Conservation (phyloP, 441 rosid species). For the Sinapis alba region DNA sequence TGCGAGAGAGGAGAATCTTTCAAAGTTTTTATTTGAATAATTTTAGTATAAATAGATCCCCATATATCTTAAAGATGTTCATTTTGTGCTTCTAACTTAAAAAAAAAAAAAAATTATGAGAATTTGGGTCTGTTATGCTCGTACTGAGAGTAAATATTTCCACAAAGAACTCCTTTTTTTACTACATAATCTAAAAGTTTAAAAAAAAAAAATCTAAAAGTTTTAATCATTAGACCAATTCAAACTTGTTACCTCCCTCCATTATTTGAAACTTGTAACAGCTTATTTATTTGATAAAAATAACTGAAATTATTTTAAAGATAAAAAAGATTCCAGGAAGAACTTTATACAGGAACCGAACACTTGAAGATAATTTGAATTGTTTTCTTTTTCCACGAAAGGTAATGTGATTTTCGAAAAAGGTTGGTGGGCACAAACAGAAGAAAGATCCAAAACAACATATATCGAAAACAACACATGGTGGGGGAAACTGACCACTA, state of each 20-base stretch:
- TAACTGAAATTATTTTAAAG: neutral
- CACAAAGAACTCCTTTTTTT: neutral
- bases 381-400: neutral
- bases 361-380: neutral
- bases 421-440: neutral
- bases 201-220: neutral
- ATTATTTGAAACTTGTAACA: neutral
- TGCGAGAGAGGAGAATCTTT: conserved; percentile 19
- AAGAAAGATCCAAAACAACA: neutral
- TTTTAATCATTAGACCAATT: neutral
- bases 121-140: neutral
- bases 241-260: neutral
- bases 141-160: neutral
- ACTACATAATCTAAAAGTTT: neutral
- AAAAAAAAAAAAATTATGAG: neutral
- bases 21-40: too few relatives aligned
- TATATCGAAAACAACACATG: neutral
- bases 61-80: neutral
- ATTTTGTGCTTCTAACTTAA: neutral
- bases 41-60: neutral
- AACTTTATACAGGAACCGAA: neutral
- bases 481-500: conserved; percentile 3
- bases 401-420: neutral
- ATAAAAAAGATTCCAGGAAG: neutral
- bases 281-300: neutral